Base-by-base conservation (phyloP, 345 rosid species). In the Nephelium lappaceum region DNA sequence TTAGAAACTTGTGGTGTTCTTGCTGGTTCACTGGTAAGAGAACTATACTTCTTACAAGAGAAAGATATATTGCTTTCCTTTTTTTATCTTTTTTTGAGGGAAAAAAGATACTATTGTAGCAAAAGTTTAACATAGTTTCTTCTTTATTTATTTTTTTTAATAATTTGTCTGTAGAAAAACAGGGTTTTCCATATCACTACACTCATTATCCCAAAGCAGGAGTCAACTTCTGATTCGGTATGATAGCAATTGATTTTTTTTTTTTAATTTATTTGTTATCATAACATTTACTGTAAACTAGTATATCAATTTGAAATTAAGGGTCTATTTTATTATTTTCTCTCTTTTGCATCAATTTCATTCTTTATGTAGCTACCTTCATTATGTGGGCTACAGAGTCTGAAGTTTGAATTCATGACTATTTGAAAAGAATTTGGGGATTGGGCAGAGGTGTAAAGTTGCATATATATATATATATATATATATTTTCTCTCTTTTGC, bases 151-250 rank as follows among this genome's bases (percentile, higher is more conserved):
- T 27, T 3, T 23, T 75, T 76, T 60, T 19, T 18, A 49, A 75
- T 77, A 25, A 23, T 36, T 41, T 72, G 71, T 57, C 61, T 79
- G 85, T 67, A 96, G 99, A 94, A 92, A 93, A 93, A 96, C 86
- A 93, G 91, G 88, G 95, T 92, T 66, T 96, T 96, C 85, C 94
- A 96, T 70, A 91, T 96, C 78, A 96, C 97, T 25, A 91, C 92
- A 5, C 99, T 96, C 80, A 94, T 94, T 76, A 83, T 96, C 77
- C 99, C 98, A 62, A 96, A 96, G 93, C 99, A 96, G 84, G 98
- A 96, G 84, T 90, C 98, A 45, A 96, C 99, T 71, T 93, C 98
- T 62, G 99, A 96, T 93, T 89, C 93, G 81, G 99, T 94, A 93
- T 43, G 83, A 62, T 76, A 39, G 27, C 63, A 27, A 27, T 51